Percentiles rank a stretch among this genome's conserved stretches.
Conservation (phyloP, 169 alveolate genomes). For the Plasmodium gaboni region DNA sequence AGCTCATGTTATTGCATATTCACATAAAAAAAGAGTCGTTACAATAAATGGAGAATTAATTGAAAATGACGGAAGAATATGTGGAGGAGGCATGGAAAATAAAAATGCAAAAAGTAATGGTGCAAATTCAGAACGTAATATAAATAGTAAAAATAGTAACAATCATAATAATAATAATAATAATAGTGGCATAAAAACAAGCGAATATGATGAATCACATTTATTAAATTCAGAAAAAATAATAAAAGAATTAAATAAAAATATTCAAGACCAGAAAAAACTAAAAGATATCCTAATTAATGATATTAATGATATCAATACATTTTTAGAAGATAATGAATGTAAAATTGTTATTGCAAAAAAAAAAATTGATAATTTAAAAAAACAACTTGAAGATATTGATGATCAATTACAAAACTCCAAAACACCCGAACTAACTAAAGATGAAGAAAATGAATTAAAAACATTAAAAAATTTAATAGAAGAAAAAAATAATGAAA, state of each 20-base stretch:
- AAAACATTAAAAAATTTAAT: conserved; percentile 53
- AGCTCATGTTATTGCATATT: conserved; percentile 91
- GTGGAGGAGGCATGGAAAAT: conserved; percentile 89
- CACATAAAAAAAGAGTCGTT: conserved; percentile 92
- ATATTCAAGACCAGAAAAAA: conserved; percentile 27
- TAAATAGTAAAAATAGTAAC: background rate
- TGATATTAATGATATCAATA: conserved; percentile 35
- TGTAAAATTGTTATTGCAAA: conserved; percentile 66
- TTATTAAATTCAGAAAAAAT: conserved; percentile 12
- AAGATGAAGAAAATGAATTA: conserved; percentile 70
- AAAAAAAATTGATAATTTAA: conserved; percentile 48
- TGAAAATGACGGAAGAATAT: conserved; percentile 95
- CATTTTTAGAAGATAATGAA: conserved; percentile 63
- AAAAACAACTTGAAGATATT: conserved; percentile 63
- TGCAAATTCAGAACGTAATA: background rate
- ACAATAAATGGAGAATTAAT: conserved; percentile 94
- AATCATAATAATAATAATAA: background rate
- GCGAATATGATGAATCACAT: conserved; percentile 57
- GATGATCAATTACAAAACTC: conserved; percentile 73
- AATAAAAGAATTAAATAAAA: conserved; percentile 19
- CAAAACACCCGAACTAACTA: conserved; percentile 57
- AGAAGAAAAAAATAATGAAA: conserved; percentile 75
- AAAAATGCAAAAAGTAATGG: conserved; percentile 50
- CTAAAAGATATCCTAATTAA: conserved; percentile 7
- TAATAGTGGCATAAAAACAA: conserved; percentile 15